Conservation (phyloP, 495 filamentous ascomycete genomes). For the Tuber indicum region DNA sequence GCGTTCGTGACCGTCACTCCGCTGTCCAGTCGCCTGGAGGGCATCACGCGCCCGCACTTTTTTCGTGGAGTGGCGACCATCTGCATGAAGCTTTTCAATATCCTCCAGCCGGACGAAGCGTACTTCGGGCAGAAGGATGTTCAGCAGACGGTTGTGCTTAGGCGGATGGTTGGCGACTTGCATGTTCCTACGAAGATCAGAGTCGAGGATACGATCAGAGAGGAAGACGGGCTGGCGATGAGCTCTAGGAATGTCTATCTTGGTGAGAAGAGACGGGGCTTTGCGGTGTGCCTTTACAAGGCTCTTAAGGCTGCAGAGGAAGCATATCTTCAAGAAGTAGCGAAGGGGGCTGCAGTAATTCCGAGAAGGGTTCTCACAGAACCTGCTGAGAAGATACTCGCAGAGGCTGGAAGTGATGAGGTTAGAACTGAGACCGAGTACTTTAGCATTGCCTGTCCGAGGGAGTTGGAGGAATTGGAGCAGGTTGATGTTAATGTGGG, state of each 20-base stretch:
- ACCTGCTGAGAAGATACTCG: slow-evolving; percentile 24
- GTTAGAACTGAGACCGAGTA: slow-evolving; percentile 81
- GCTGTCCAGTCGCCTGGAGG: slow-evolving; percentile 71
- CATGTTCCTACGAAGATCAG: slow-evolving; percentile 69
- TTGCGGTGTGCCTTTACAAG: slow-evolving; percentile 63
- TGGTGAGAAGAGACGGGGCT: slow-evolving; percentile 61
- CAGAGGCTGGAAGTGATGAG: slow-evolving; percentile 43
- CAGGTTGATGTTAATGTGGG: slow-evolving; percentile 60
- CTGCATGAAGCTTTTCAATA: slow-evolving; percentile 95
- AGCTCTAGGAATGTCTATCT: slow-evolving; percentile 93
- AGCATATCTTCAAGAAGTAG: slow-evolving; percentile 54
- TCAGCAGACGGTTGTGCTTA: slow-evolving; percentile 88
- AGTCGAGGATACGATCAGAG: slow-evolving; percentile 67
- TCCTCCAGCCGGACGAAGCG: slow-evolving; percentile 74
- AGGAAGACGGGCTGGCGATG: slow-evolving; percentile 79
- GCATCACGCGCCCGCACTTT: slow-evolving; percentile 81
- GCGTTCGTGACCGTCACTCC: slow-evolving; percentile 94
- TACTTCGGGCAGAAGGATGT: slow-evolving; percentile 99
- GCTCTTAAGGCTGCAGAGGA: slow-evolving; percentile 65
- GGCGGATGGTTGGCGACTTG: slow-evolving; percentile 80
- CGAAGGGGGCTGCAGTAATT: slow-evolving; percentile 14
- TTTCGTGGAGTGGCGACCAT: slow-evolving; percentile 94
- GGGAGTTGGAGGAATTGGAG: slow-evolving; percentile 68
- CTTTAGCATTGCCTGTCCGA: slow-evolving; percentile 75
- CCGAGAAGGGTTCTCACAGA: background rate